A percentile compares a stretch with the other conserved stretches of the same genome.
Conservation (phyloP, 306 rosid species). For the Macrotyloma uniflorum region DNA sequence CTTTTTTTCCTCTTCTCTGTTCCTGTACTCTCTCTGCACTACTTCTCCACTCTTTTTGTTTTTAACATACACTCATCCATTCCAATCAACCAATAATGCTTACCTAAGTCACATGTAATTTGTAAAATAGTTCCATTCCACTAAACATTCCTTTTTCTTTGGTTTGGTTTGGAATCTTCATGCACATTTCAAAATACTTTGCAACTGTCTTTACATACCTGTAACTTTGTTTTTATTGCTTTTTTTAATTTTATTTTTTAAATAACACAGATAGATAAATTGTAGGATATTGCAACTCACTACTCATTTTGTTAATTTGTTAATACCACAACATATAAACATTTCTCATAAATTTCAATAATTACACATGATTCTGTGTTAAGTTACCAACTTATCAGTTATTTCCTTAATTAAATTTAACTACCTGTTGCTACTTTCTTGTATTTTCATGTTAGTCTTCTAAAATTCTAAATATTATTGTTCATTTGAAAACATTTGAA, state of each 20-base stretch:
- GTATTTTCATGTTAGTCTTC: too few relatives aligned
- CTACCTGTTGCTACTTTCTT: too few relatives aligned
- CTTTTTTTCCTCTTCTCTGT: not conserved
- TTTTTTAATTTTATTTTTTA: not conserved
- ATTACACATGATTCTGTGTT: not conserved
- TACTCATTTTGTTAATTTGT: not conserved
- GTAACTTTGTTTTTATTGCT: not conserved
- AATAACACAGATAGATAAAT: not conserved
- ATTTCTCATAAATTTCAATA: not conserved
- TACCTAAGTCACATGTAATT: not conserved
- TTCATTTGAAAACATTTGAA: too few relatives aligned
- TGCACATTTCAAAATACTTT: not conserved
- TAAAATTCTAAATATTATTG: too few relatives aligned
- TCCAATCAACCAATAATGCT: not conserved
- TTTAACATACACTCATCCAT: not conserved
- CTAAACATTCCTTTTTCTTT: too few relatives aligned
- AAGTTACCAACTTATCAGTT: not conserved
- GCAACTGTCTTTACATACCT: not conserved
- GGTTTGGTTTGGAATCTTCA: not conserved
- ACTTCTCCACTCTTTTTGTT: not conserved
- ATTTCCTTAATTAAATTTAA: not conserved
- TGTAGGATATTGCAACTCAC: not conserved
- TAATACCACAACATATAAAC: not conserved
- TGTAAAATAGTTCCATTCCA: not conserved
- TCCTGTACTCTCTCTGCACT: not conserved